phyloP scores from a whole-genome alignment of 306 rosid genomes.

The Quercus wislizeni region DNA sequence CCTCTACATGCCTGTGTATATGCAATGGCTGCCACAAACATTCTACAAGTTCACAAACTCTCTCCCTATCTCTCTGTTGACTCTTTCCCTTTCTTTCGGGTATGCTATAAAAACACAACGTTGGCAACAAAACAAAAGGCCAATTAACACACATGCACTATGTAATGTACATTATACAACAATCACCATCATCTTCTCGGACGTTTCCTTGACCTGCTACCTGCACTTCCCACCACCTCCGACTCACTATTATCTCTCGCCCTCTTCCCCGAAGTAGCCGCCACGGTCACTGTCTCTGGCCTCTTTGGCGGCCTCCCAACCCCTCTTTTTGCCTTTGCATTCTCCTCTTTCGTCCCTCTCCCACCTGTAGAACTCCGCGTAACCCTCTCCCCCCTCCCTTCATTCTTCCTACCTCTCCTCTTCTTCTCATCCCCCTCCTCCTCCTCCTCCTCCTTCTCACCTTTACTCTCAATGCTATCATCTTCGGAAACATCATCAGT shows the following conservation, averaged over 20 bases:
- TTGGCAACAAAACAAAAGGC: neutral
- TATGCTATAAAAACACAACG: neutral
- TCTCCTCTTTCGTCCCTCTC: conserved; percentile 25
- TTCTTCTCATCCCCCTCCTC: neutral
- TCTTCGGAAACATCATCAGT: conserved; percentile 26
- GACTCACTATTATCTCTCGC: conserved; percentile 25
- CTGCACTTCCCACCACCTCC: conserved; percentile 22
- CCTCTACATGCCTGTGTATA: neutral
- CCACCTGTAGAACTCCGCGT: conserved; percentile 12
- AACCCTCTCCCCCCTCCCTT: conserved; percentile 14
- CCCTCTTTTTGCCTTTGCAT: conserved; percentile 29
- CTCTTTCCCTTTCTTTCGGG: conserved; percentile 4
- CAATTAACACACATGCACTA: conserved; percentile 1
- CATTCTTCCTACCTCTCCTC: conserved; percentile 14
- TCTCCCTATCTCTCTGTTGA: neutral
- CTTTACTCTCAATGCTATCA: conserved; percentile 7
- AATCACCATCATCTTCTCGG: conserved; percentile 32
- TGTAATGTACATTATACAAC: conserved; percentile 33
- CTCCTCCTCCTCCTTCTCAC: neutral
- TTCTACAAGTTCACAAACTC: conserved; percentile 12
- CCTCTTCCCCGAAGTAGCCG: conserved; percentile 6
- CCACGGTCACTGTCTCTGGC: conserved; percentile 3
- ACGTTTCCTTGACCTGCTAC: conserved; percentile 42
- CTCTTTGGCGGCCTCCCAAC: conserved; percentile 46
- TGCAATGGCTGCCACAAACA: conserved; percentile 23